These are phyloP conservation scores for Strigomonas oncopelti DNA, from an alignment of 208 protist genomes.

Conservation along the genomic window DNA sequence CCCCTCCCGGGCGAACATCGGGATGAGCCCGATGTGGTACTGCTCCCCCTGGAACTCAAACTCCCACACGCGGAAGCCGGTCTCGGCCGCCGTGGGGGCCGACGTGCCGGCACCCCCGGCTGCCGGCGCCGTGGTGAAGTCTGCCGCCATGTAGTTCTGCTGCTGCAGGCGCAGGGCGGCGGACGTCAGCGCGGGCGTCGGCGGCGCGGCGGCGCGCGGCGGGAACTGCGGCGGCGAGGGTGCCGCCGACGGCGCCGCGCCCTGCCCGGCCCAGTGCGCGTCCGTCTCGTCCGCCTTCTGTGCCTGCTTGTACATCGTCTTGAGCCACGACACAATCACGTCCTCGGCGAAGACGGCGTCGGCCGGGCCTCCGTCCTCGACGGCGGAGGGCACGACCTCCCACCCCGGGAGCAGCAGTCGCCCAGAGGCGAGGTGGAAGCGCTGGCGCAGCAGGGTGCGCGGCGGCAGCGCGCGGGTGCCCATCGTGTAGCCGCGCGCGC, in stretches of 20 bases:
- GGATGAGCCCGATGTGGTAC: conserved; percentile 18
- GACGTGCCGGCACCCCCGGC: not conserved
- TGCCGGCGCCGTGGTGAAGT: not conserved
- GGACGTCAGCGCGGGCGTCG: too few relatives aligned
- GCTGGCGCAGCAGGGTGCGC: not conserved
- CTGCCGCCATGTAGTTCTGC: not conserved
- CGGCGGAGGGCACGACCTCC: conserved; percentile 13
- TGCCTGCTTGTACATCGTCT: conserved; percentile 18
- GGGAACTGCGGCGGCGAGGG: too few relatives aligned
- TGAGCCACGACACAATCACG: conserved; percentile 25
- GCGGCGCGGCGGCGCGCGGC: too few relatives aligned
- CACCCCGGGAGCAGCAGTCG: conserved; percentile 5
- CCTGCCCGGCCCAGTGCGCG: conserved; percentile 12
- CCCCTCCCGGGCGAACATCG: conserved; percentile 16
- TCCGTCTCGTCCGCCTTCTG: conserved; percentile 8
- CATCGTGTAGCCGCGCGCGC: not conserved
- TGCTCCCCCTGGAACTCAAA: conserved; percentile 15
- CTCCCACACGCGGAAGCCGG: conserved; percentile 18
- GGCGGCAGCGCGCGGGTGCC: not conserved
- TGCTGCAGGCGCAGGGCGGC: too few relatives aligned
- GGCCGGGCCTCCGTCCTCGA: not conserved
- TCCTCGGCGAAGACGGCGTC: conserved; percentile 5
- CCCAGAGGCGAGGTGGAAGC: conserved; percentile 12
- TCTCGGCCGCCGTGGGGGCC: not conserved
- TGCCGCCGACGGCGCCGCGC: too few relatives aligned